Conservation (phyloP, 2,329 filamentous ascomycete genomes). For the Grosmannia clavigera region DNA sequence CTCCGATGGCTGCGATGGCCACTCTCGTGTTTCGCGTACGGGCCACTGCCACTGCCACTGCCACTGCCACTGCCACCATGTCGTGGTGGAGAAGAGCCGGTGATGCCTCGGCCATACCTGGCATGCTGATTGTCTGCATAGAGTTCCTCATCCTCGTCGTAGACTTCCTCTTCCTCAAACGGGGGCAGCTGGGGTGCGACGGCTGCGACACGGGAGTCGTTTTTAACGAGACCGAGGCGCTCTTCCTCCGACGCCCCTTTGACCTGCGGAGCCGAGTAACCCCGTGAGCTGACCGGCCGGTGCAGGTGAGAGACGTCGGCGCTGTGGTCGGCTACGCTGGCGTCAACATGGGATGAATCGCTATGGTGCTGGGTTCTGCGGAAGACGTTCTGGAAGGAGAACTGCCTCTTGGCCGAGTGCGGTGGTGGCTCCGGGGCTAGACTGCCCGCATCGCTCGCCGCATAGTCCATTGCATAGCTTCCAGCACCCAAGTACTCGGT, state of each 20-base stretch:
- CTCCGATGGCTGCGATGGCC: constrained; percentile 7
- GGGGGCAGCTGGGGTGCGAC: constrained; percentile 20
- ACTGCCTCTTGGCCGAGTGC: constrained; percentile 58
- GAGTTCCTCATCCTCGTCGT: constrained; percentile 2
- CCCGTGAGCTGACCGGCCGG: constrained; percentile 16
- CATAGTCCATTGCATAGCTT: constrained; percentile 17
- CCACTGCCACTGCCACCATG: not conserved
- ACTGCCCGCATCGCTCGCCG: constrained; percentile 26
- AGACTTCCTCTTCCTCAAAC: constrained; percentile 18
- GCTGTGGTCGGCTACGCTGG: constrained; percentile 10
- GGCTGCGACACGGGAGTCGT: constrained; percentile 32
- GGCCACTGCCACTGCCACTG: not conserved
- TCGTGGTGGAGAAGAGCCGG: constrained; percentile 18
- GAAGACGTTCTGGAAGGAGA: constrained; percentile 87
- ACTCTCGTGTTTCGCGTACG: not conserved
- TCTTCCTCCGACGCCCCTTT: constrained; percentile 69
- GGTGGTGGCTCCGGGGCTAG: constrained; percentile 50
- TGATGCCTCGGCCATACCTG: constrained; percentile 31
- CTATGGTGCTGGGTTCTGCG: constrained; percentile 32
- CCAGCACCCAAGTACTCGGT: constrained; percentile 35
- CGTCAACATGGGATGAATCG: constrained; percentile 8
- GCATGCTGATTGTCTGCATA: constrained; percentile 19
- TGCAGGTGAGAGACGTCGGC: constrained; percentile 11
- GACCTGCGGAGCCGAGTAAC: constrained; percentile 26
- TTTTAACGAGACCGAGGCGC: constrained; percentile 67